Evolutionary conservation across 2,329 filamentous ascomycete genomes (phyloP).

Genomic region (Penicillium psychrosexuale): DNA sequence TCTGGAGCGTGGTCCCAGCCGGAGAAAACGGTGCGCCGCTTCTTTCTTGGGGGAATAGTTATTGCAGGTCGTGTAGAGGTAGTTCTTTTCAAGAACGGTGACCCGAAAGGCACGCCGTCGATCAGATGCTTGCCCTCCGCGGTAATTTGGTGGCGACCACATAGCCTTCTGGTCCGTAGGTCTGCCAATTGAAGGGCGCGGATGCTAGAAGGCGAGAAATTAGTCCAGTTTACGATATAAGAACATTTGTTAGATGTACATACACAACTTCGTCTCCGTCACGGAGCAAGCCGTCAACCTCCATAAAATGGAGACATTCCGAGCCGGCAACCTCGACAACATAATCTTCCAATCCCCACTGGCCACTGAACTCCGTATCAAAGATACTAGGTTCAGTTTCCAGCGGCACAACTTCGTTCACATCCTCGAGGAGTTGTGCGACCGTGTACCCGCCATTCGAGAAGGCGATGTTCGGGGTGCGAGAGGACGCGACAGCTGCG

Average conservation of each 20-base stretch:
- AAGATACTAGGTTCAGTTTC: conserved; percentile 56
- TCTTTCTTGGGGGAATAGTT: conserved; percentile 70
- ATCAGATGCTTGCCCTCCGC: conserved; percentile 74
- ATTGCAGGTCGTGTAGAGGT: conserved; percentile 63
- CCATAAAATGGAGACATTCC: conserved; percentile 84
- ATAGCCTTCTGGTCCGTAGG: conserved; percentile 66
- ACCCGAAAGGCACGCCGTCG: conserved; percentile 81
- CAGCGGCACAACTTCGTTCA: conserved; percentile 78
- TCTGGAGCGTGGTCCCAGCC: conserved; percentile 26
- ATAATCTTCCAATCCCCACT: conserved; percentile 91
- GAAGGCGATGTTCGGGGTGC: conserved; percentile 35
- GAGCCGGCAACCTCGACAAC: conserved; percentile 77
- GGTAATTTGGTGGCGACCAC: conserved; percentile 78
- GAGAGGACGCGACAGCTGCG: conserved; percentile 35
- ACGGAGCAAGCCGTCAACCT: conserved; percentile 66
- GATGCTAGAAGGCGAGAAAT: conserved; percentile 54
- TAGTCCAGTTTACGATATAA: background rate
- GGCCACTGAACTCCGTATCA: conserved; percentile 35
- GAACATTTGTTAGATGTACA: conserved; percentile 32
- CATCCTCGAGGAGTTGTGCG: conserved; percentile 69
- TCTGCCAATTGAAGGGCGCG: conserved; percentile 74
- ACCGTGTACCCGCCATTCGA: conserved; percentile 62
- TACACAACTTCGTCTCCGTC: conserved; percentile 82
- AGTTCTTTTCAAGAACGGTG: conserved; percentile 60
- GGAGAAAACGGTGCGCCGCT: conserved; percentile 46